Conservation (phyloP, 331 rosid species). For the Cydonia oblonga region DNA sequence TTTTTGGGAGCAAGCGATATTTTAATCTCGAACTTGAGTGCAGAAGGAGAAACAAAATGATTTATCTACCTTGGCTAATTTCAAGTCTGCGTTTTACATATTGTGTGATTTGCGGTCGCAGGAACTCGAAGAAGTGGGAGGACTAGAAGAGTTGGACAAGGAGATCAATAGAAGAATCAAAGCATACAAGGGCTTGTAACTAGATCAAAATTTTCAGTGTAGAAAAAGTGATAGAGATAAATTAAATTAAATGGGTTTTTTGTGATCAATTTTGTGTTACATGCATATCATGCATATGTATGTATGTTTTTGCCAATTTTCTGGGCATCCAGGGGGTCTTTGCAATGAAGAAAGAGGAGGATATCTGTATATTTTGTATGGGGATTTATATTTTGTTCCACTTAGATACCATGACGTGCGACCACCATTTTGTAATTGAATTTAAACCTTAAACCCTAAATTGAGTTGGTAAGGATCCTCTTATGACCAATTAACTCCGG, state of each 20-base stretch:
- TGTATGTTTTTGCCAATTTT: background rate
- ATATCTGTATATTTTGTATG: background rate
- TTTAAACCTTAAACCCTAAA: too few relatives aligned
- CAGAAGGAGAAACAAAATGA: too few relatives aligned
- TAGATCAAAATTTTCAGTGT: slow-evolving; percentile 9
- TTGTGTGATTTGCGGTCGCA: slow-evolving; percentile 17
- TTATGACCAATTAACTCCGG: too few relatives aligned
- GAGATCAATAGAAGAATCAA: slow-evolving; percentile 54
- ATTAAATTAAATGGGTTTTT: slow-evolving; percentile 4
- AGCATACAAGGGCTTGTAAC: slow-evolving; percentile 27
- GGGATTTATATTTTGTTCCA: background rate
- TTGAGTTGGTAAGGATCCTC: too few relatives aligned
- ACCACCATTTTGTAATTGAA: background rate
- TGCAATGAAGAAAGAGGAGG: background rate
- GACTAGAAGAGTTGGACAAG: slow-evolving; percentile 70
- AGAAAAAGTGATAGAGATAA: background rate
- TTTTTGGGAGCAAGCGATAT: too few relatives aligned
- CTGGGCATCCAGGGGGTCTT: too few relatives aligned
- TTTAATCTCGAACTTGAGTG: too few relatives aligned
- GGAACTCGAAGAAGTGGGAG: slow-evolving; percentile 95
- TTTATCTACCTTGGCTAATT: background rate
- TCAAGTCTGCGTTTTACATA: background rate
- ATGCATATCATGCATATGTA: background rate
- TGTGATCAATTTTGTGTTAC: slow-evolving; percentile 7
- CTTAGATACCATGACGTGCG: background rate